Conservation (phyloP, 2,329 filamentous ascomycete species). For the Fusarium pseudograminearum region DNA sequence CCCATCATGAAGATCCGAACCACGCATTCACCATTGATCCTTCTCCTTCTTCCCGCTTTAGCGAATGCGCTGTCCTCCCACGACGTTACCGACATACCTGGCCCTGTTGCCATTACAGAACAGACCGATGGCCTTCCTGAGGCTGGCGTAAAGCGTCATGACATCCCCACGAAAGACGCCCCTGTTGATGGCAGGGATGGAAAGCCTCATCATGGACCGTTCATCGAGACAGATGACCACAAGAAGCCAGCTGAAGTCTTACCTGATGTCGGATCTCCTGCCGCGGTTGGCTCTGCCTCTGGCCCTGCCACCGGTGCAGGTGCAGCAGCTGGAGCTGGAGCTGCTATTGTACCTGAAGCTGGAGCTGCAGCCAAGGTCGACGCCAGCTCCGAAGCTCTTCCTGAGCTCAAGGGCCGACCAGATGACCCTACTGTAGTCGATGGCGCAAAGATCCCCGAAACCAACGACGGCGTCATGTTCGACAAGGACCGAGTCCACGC, state of each 20-base stretch:
- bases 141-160: slow-evolving; percentile 53
- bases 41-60: slow-evolving; percentile 70
- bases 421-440: slow-evolving; percentile 66
- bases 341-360: slow-evolving; percentile 7
- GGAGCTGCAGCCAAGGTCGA: slow-evolving; percentile 36
- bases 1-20: slow-evolving; percentile 70
- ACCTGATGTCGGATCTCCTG: slow-evolving; percentile 9
- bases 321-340: not conserved
- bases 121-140: slow-evolving; percentile 44
- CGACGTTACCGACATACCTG: slow-evolving; percentile 40
- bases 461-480: slow-evolving; percentile 90
- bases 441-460: slow-evolving; percentile 71
- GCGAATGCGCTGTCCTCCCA: slow-evolving; percentile 58
- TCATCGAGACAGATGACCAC: slow-evolving; percentile 68
- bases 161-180: slow-evolving; percentile 74
- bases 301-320: slow-evolving; percentile 1
- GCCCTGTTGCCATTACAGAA: slow-evolving; percentile 46
- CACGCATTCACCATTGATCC: slow-evolving; percentile 65
- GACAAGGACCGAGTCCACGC: slow-evolving; percentile 81
- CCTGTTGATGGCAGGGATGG: slow-evolving; percentile 94
- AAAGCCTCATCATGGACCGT: slow-evolving; percentile 90
- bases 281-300: slow-evolving; percentile 17
- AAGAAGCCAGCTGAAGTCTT: slow-evolving; percentile 43
- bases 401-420: slow-evolving; percentile 63
- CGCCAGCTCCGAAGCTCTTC: slow-evolving; percentile 55